Conservation (phyloP, 1,139 yeast genomes). For the Yamadazyma dendronema region DNA sequence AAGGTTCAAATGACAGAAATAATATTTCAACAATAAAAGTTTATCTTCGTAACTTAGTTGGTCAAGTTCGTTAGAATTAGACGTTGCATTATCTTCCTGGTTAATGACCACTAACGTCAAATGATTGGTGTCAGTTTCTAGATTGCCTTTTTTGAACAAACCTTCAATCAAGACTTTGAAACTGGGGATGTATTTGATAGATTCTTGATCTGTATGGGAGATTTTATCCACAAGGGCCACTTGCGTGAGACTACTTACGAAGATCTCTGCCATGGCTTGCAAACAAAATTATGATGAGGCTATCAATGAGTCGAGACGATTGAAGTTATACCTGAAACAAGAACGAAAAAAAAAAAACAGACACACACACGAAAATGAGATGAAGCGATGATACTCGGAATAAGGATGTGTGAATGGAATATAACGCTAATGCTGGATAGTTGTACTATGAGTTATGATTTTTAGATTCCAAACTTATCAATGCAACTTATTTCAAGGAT, state of each 20-base stretch:
- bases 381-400: too few relatives aligned
- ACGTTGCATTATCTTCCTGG: constrained; percentile 7
- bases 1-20: constrained; percentile 44
- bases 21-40: constrained; percentile 32
- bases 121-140: constrained; percentile 33
- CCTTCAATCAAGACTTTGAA: constrained; percentile 18
- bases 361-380: neutral
- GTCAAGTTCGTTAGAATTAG: constrained; percentile 17
- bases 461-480: too few relatives aligned
- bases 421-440: too few relatives aligned
- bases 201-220: neutral
- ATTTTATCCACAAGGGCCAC: constrained; percentile 1
- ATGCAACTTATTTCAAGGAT: too few relatives aligned
- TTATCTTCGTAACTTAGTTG: constrained; percentile 26
- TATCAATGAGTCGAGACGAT: neutral
- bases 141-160: constrained; percentile 35
- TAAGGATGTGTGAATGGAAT: too few relatives aligned
- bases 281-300: too few relatives aligned
- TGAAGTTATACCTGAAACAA: neutral
- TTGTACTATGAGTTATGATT: too few relatives aligned
- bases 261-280: neutral
- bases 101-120: constrained; percentile 35
- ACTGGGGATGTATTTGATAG: neutral
- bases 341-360: neutral
- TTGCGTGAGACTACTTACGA: neutral